Conservation (phyloP, 306 rosid genomes). For the Purshia tridentata region DNA sequence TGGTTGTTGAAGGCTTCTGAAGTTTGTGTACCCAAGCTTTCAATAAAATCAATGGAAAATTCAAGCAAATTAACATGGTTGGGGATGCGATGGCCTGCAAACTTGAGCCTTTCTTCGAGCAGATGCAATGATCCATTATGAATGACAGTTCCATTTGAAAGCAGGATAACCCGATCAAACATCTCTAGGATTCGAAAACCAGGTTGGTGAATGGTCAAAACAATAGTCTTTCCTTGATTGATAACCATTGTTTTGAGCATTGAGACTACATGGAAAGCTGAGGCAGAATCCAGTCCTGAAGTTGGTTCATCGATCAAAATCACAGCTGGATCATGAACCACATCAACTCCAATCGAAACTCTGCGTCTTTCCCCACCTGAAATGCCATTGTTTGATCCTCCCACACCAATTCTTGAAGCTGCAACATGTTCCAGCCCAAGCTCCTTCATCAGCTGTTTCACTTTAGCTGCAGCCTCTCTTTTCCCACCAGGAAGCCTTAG, state of each 20-base stretch:
- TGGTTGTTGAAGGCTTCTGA: constrained; percentile 49
- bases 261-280: constrained; percentile 77
- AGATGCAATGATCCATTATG: constrained; percentile 74
- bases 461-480: constrained; percentile 57
- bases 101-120: constrained; percentile 66
- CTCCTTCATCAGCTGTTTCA: constrained; percentile 68
- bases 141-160: constrained; percentile 68
- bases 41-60: constrained; percentile 72
- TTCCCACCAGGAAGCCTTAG: constrained; percentile 64
- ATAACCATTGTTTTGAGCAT: constrained; percentile 73
- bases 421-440: constrained; percentile 79
- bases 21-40: constrained; percentile 52
- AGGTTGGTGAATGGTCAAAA: constrained; percentile 91
- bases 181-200: constrained; percentile 82
- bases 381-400: constrained; percentile 60
- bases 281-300: constrained; percentile 95
- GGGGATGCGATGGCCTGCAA: constrained; percentile 60
- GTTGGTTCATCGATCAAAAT: constrained; percentile 93
- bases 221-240: constrained; percentile 72
- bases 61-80: constrained; percentile 83
- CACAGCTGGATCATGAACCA: constrained; percentile 89
- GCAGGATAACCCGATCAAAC: constrained; percentile 59
- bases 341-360: constrained; percentile 90
- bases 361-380: constrained; percentile 90
- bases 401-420: constrained; percentile 57